A percentile compares a stretch with the other conserved stretches of the same genome.
Conservation (phyloP, 768 basidiomycete genomes). For the Fomitopsis serialis region DNA sequence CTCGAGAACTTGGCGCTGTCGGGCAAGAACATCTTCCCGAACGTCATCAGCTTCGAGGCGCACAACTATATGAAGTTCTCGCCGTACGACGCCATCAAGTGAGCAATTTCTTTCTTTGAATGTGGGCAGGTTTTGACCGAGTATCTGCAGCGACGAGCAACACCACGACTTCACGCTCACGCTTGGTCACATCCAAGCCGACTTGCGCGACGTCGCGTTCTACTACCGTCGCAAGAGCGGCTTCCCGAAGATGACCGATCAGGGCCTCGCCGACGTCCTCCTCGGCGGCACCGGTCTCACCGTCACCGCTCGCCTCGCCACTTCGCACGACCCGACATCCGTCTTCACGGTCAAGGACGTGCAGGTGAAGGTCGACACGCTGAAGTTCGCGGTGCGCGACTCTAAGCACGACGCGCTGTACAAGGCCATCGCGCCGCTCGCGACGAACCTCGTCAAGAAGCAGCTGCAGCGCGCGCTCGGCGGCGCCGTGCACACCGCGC, state of each 20-base stretch:
- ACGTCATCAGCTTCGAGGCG: constrained; percentile 64
- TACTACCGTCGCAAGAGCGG: constrained; percentile 85
- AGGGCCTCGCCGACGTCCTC: constrained; percentile 80
- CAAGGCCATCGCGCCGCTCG: constrained; percentile 75
- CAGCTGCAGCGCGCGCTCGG: constrained; percentile 56
- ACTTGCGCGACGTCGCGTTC: constrained; percentile 94
- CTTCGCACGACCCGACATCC: constrained; percentile 56
- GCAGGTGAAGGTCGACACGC: constrained; percentile 74
- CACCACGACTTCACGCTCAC: constrained; percentile 74
- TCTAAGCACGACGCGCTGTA: constrained; percentile 88
- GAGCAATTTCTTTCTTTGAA: not conserved
- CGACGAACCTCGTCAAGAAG: constrained; percentile 77
- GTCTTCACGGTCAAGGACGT: constrained; percentile 72
- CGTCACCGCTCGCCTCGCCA: constrained; percentile 56
- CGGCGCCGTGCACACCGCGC: constrained; percentile 67
- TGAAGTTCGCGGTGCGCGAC: constrained; percentile 89
- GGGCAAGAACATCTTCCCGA: constrained; percentile 86
- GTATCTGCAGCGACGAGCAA: constrained; percentile 41
- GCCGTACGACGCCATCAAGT: constrained; percentile 51
- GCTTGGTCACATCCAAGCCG: constrained; percentile 84
- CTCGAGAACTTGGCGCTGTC: constrained; percentile 90
- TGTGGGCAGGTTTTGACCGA: too few species aligned
- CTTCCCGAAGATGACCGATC: constrained; percentile 73
- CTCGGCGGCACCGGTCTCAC: constrained; percentile 80
- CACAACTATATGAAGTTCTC: constrained; percentile 82